Conservation (phyloP, 208 protist genomes). For the Crithidia mellificae region DNA sequence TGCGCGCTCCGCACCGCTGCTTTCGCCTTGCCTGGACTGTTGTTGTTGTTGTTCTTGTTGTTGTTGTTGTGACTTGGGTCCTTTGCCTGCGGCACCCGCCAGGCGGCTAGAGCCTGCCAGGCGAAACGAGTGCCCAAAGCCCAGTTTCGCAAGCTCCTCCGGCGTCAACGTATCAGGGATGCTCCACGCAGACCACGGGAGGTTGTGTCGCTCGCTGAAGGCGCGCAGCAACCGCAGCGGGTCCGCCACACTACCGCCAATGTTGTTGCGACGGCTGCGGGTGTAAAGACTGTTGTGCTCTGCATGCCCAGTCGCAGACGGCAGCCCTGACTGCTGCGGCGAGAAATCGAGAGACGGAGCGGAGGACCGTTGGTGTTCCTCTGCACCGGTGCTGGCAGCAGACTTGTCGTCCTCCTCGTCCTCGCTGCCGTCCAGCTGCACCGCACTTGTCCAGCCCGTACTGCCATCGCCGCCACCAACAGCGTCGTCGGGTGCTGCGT, state of each 20-base stretch:
- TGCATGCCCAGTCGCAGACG: no score
- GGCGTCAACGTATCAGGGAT: constrained; percentile 38
- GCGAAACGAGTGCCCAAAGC: constrained; percentile 23
- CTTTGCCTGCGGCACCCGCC: not conserved
- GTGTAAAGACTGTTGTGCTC: no score
- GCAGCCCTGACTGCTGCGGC: not conserved
- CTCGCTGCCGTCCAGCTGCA: constrained; percentile 8
- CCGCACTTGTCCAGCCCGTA: not conserved
- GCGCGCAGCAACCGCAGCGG: constrained; percentile 39
- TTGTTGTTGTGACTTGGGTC: not conserved
- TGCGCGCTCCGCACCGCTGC: not conserved
- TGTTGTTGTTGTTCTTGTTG: no score
- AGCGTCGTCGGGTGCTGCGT: constrained; percentile 41
- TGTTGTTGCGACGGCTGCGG: not conserved
- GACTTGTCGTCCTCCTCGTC: not conserved
- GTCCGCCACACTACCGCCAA: not conserved
- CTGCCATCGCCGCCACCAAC: no score
- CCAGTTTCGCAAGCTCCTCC: constrained; percentile 24
- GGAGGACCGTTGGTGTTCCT: not conserved
- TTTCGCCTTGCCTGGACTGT: no score
- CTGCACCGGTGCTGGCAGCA: not conserved
- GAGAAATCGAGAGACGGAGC: not conserved
- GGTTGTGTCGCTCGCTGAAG: constrained; percentile 45
- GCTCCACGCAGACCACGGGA: constrained; percentile 59
- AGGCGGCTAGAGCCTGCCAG: not conserved